Evolutionary conservation across 176 grass and related monocot genomes (phyloP).

Genomic region (Tillandsia fasciculata): DNA sequence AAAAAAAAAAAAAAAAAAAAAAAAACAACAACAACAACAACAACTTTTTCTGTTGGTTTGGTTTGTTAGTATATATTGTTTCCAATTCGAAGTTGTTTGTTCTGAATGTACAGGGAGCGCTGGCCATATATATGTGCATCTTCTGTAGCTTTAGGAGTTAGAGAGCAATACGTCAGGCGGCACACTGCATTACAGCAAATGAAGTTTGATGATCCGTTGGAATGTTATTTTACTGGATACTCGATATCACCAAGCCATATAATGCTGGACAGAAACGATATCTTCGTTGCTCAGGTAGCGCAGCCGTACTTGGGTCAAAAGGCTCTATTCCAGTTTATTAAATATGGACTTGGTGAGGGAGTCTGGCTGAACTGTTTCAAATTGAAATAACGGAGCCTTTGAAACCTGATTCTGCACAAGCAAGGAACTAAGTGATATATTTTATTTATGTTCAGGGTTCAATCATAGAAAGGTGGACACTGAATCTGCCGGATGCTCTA

Average conservation of each 20-base stretch:
- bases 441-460: slow-evolving; percentile 52
- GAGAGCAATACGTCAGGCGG: slow-evolving; percentile 52
- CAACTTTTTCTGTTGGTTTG: not conserved
- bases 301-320: not conserved
- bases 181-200: slow-evolving; percentile 55
- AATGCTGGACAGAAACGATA: slow-evolving; percentile 41
- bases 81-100: not conserved
- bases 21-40: too few relatives aligned
- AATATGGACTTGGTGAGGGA: not conserved
- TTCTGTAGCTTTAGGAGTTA: slow-evolving; percentile 30
- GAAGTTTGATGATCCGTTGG: slow-evolving; percentile 57
- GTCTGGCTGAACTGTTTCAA: too few relatives aligned
- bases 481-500: slow-evolving; percentile 16
- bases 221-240: slow-evolving; percentile 14
- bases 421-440: not conserved
- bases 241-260: slow-evolving; percentile 28
- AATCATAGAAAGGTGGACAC: slow-evolving; percentile 24
- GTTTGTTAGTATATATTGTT: not conserved
- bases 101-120: slow-evolving; percentile 36
- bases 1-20: too few relatives aligned
- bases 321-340: not conserved
- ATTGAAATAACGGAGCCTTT: not conserved
- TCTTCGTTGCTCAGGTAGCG: slow-evolving; percentile 54
- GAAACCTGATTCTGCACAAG: not conserved
- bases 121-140: slow-evolving; percentile 57